Base-by-base conservation (phyloP, 176 grass and related monocot species). In the Metroxylon sagu region DNA sequence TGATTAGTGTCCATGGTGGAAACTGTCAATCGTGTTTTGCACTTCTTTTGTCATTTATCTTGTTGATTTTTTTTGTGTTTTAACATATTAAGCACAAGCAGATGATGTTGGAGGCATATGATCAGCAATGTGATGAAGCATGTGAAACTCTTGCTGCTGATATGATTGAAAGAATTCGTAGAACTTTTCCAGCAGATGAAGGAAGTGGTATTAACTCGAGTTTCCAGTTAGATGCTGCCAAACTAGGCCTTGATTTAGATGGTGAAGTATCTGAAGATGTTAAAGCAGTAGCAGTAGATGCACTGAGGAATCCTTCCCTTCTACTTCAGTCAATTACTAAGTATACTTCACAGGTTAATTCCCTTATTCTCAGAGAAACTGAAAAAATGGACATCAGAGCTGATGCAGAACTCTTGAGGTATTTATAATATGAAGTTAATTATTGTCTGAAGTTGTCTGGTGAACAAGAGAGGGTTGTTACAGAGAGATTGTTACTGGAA, bases 391-490 rank as follows among this genome's bases (percentile, higher is more conserved):
- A 97, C 56, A 88, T 91, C 74, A 79, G 81, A 30, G 87, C 84
- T 70, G 93, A 91, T 76, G 87, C 87, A 50, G 93, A 97, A 82
- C 70, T 91, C 21, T 80, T 97, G 71, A 97, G 93, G 93, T 97
- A 31, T 31, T 31, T 31, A 31, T 31, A 31, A 6, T 4, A 4
- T 31, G 3, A 5, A 7, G 30, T 31, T 31, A 97, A 85, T 71
- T 91, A 97, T 54, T 97, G 84, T 69, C 77, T 97, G 54, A 97
- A 85, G 78, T 76, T 97, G 65, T 81, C 93, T 4, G 82, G 84
- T 5, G 93, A 91, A 76, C 80, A 90, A 78, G 93, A 97, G 69
- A 91, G 84, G 63, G 76, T 83, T 4, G 81, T 88, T 15, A 66
- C 76, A 25, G 93, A 97, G 57, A 76, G 75, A 79, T 91, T 80